These are phyloP conservation scores for Amanita thiersii DNA, from an alignment of 768 basidiomycete genomes.

Conservation along the genomic window DNA sequence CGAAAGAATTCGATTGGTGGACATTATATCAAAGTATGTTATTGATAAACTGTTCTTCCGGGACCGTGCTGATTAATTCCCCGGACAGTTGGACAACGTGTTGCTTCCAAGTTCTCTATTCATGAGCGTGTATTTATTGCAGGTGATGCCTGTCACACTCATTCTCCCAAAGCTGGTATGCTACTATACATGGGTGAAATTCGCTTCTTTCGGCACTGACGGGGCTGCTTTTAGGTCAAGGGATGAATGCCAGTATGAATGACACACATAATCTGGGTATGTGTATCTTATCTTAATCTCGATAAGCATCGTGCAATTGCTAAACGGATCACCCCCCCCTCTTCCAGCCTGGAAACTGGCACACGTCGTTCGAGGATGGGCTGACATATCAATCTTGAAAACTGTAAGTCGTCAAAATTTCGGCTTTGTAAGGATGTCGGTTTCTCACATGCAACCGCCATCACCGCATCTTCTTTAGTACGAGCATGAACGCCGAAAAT, in stretches of 20 bases:
- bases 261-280: slow-evolving; percentile 64
- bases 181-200: too few relatives aligned
- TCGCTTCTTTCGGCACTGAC: too few relatives aligned
- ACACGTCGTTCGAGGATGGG: slow-evolving; percentile 48
- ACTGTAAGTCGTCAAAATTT: slow-evolving; percentile 28
- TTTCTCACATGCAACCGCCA: neutral
- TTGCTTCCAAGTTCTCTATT: slow-evolving; percentile 54
- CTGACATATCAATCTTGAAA: slow-evolving; percentile 35
- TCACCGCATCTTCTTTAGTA: slow-evolving; percentile 33
- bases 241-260: slow-evolving; percentile 73
- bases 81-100: slow-evolving; percentile 59
- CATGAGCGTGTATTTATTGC: slow-evolving; percentile 68
- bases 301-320: neutral
- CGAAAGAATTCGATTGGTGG: slow-evolving; percentile 59
- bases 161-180: slow-evolving; percentile 58
- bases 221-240: too few relatives aligned
- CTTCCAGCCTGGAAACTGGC: slow-evolving; percentile 50
- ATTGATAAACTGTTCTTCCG: neutral
- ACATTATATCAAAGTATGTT: slow-evolving; percentile 60
- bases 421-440: neutral
- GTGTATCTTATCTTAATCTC: neutral
- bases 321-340: neutral
- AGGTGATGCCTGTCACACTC: slow-evolving; percentile 69
- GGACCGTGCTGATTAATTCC: neutral
- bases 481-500: slow-evolving; percentile 57